Conservation (phyloP, 345 rosid species). For the Arabis alpina region DNA sequence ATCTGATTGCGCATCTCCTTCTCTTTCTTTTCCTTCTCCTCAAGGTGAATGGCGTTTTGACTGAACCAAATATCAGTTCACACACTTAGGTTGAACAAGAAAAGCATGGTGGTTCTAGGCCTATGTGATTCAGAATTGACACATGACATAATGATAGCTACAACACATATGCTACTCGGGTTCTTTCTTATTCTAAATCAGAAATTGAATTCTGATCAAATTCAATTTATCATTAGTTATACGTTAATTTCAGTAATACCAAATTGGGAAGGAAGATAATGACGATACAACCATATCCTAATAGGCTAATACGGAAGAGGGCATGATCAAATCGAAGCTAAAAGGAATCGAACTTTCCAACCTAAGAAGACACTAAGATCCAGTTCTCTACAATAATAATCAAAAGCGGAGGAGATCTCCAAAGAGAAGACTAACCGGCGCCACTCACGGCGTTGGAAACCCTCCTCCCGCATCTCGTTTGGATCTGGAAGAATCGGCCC, state of each 20-base stretch:
- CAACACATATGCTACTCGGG: not conserved
- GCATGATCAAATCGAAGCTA: constrained; percentile 5
- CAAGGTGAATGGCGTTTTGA: constrained; percentile 78
- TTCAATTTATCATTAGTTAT: not conserved
- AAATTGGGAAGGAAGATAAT: constrained; percentile 11
- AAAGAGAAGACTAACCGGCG: constrained; percentile 59
- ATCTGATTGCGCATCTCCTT: constrained; percentile 91
- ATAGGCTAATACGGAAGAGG: not conserved
- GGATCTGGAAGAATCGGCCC: constrained; percentile 67
- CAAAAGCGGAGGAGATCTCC: constrained; percentile 25
- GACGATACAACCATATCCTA: not conserved
- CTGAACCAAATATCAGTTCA: constrained; percentile 46
- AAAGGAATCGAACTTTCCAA: not conserved
- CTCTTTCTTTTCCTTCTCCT: constrained; percentile 95
- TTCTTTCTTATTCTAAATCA: constrained; percentile 9
- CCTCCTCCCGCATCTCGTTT: constrained; percentile 72
- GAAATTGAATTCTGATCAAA: constrained; percentile 1
- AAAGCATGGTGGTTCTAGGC: not conserved
- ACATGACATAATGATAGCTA: constrained; percentile 5
- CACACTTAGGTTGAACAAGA: not conserved
- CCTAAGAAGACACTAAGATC: constrained; percentile 17
- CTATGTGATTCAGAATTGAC: constrained; percentile 1
- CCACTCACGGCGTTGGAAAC: constrained; percentile 73
- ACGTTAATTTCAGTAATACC: constrained; percentile 1
- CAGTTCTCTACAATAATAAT: not conserved